Evolutionary conservation across 2,329 filamentous ascomycete species (phyloP).

Genomic region (Cryphonectria carpinicola): DNA sequence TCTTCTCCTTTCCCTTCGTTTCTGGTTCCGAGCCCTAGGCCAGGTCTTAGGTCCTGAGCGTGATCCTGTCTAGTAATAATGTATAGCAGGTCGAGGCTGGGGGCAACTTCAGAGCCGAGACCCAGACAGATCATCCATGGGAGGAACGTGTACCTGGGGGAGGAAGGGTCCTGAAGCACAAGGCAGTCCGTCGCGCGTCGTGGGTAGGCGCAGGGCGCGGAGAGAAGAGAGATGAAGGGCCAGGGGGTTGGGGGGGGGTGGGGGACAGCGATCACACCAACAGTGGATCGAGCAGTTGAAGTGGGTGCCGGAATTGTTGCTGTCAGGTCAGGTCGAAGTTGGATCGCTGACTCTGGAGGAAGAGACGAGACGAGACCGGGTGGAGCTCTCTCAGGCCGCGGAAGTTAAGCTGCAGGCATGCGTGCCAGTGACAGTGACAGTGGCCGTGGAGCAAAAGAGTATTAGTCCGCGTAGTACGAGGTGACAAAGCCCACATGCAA

Average conservation of each 20-base stretch:
- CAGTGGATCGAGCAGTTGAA: neutral
- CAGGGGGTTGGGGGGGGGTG: neutral
- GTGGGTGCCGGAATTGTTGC: neutral
- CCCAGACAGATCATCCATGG: neutral
- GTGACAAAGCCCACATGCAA: neutral
- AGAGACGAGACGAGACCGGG: neutral
- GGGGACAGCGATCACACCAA: neutral
- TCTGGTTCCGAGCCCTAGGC: neutral
- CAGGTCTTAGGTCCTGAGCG: neutral
- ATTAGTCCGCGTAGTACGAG: neutral
- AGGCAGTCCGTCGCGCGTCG: neutral
- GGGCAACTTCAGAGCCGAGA: neutral
- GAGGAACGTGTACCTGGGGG: neutral
- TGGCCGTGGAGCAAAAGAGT: neutral
- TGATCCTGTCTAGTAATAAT: neutral
- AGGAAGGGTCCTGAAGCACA: neutral
- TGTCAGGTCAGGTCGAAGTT: neutral
- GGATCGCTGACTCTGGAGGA: neutral
- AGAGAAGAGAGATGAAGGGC: neutral
- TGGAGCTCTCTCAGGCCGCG: neutral
- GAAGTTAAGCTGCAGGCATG: constrained; percentile 8
- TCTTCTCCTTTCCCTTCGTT: neutral
- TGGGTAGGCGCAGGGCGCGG: neutral
- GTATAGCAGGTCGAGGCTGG: neutral
- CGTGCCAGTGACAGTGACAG: neutral